phyloP scores from a whole-genome alignment of 179 eudicot genomes.

The Actinidia polygama region DNA sequence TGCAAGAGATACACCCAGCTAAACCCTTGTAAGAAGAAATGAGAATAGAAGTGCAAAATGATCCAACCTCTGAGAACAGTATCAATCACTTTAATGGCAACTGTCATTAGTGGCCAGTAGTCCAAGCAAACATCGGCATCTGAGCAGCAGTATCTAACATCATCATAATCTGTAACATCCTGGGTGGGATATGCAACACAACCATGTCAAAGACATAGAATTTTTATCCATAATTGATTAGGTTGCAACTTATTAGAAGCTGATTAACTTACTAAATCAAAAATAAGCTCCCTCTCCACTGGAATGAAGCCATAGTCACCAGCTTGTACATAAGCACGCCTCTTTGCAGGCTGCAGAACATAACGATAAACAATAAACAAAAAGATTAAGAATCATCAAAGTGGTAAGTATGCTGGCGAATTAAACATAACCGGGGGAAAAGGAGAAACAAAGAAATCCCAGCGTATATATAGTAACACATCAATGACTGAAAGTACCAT shows the following conservation, averaged over 20 bases:
- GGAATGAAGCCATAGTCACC: conserved; percentile 80
- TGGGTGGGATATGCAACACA: conserved; percentile 33
- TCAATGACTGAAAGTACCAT: not conserved
- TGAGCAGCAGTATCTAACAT: conserved; percentile 91
- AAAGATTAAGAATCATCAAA: not conserved
- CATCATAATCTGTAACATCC: conserved; percentile 96
- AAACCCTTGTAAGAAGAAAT: not conserved
- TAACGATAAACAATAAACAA: not conserved
- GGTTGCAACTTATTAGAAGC: conserved; percentile 11
- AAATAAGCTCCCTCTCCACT: conserved; percentile 89
- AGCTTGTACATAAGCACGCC: conserved; percentile 77
- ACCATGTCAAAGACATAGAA: conserved; percentile 5
- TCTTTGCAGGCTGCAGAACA: conserved; percentile 78
- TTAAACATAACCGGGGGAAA: not conserved
- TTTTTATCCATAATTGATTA: not conserved
- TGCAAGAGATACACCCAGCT: not conserved
- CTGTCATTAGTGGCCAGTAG: conserved; percentile 98
- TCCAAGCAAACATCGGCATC: conserved; percentile 90
- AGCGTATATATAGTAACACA: not conserved
- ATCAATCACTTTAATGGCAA: conserved; percentile 88
- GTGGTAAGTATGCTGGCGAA: not conserved
- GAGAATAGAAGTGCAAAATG: conserved; percentile 2
- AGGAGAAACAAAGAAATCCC: not conserved
- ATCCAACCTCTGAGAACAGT: conserved; percentile 82
- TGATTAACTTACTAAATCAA: conserved; percentile 78